Evolutionary conservation across 2,329 filamentous ascomycete genomes (phyloP), one percentile per base, ranked within the genome.

Genomic region (Camptophora hylomeconis): DNA sequence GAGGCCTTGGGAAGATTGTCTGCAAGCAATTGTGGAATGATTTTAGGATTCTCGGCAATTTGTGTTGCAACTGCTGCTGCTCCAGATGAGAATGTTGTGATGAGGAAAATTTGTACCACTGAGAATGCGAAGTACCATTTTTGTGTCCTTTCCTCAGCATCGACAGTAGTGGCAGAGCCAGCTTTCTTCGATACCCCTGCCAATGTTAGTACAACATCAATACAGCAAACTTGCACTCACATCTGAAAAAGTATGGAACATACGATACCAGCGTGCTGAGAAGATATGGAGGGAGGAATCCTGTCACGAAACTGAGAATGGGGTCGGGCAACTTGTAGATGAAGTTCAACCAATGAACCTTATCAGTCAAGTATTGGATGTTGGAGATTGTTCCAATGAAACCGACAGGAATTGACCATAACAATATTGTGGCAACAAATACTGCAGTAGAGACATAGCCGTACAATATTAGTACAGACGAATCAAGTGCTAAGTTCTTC

Each of bases 341-440:
- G 60, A 81, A 95, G 1, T 54, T 50, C n/a, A 94, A 61, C 58
- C 75, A 92, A 1, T 54, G 51, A 2, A 60, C 27, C 5, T 57
- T 42, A 7, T 47, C 47, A 13, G 52, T 49, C 9, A 94, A 64
- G 39, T 75, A 77, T 22, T 69, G 65, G 43, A 98, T 67, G 51
- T 95, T 94, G 32, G 83, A 89, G 42, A 94, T 77, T n/a, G 75
- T 61, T 43, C 82, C 86, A 19, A 95, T 83, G 20, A 86, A 61
- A 2, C 76, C 82, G 2, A 92, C 65, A 3, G 74, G 74, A 23
- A 80, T 63, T 1, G 73, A 71, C 73, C 89, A 98, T 58, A 95
- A 94, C 37, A 94, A 68, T 45, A 95, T 79, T 31, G 89, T 63
- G 1, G 69, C 78, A 6, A 72, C 60, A 1, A 69, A 78, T 5